Evolutionary conservation across 805 yeast species (phyloP).

Genomic region (Pichia gijzeniarum): DNA sequence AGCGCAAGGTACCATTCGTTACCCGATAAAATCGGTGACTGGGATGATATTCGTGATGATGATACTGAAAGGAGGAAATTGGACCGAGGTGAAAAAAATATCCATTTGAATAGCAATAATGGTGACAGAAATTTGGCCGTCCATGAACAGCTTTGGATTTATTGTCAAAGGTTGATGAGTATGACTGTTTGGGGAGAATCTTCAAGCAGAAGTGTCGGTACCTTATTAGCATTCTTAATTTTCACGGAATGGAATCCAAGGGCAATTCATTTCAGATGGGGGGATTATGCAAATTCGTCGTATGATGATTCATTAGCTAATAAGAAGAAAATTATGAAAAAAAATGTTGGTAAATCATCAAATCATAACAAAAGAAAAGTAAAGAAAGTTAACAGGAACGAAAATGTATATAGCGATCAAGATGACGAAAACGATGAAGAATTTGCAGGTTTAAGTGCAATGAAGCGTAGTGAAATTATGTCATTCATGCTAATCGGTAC

Average conservation of each 20-base stretch:
- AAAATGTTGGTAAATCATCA: constrained; percentile 9
- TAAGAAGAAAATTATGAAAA: constrained; percentile 11
- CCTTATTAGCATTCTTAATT: constrained; percentile 74
- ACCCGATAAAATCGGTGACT: constrained; percentile 30
- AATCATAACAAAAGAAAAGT: background rate
- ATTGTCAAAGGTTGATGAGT: constrained; percentile 73
- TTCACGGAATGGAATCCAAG: constrained; percentile 96
- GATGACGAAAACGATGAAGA: constrained; percentile 35
- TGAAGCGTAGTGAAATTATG: constrained; percentile 83
- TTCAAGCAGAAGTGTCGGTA: constrained; percentile 78
- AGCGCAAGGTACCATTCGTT: constrained; percentile 70
- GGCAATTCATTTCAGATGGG: constrained; percentile 85
- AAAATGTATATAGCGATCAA: background rate
- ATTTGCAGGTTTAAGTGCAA: constrained; percentile 72
- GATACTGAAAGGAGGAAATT: constrained; percentile 4
- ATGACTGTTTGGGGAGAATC: constrained; percentile 95
- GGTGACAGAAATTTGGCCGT: constrained; percentile 43
- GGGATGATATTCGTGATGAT: constrained; percentile 8
- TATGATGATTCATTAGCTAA: constrained; percentile 33
- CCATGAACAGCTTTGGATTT: constrained; percentile 79
- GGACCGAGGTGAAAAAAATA: constrained; percentile 23
- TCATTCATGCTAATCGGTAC: constrained; percentile 92
- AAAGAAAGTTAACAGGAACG: background rate
- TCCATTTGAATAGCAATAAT: constrained; percentile 15
- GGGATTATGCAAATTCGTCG: constrained; percentile 68